A percentile compares a stretch with the other conserved stretches of the same genome.
Conservation (phyloP, 805 yeast species). For the Cyberlindnera suaveolens region DNA sequence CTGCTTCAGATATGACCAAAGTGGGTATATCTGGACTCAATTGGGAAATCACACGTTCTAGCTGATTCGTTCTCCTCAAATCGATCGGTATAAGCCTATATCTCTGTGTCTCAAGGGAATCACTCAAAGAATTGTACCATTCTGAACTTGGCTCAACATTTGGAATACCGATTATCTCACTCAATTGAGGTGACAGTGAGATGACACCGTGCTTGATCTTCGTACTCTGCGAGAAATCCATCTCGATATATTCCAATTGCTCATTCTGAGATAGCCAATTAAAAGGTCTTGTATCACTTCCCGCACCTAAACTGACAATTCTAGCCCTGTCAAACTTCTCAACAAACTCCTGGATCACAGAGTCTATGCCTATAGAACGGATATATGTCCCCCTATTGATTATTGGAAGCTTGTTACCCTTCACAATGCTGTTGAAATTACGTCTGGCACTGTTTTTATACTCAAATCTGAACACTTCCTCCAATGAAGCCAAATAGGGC, state of each 20-base stretch:
- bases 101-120: constrained; percentile 3
- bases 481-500: constrained; percentile 14
- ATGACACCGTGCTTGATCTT: constrained; percentile 33
- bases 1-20: constrained; percentile 51
- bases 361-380: constrained; percentile 48
- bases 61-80: constrained; percentile 24
- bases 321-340: constrained; percentile 32
- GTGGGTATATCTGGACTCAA: constrained; percentile 33
- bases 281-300: constrained; percentile 54
- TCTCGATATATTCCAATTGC: constrained; percentile 36
- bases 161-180: constrained; percentile 9
- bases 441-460: constrained; percentile 18
- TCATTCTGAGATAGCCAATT: constrained; percentile 26
- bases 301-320: constrained; percentile 62
- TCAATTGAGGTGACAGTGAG: constrained; percentile 6
- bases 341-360: constrained; percentile 37
- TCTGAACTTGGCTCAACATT: constrained; percentile 6
- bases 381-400: constrained; percentile 69
- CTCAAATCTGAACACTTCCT: constrained; percentile 18
- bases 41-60: constrained; percentile 22
- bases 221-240: constrained; percentile 44
- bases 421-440: constrained; percentile 10
- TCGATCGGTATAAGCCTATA: constrained; percentile 29
- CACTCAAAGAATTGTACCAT: constrained; percentile 23
- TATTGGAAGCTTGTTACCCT: constrained; percentile 39